These are phyloP conservation scores for Scutellaria minor DNA, from an alignment of 257 asterid species.

Conservation along the genomic window DNA sequence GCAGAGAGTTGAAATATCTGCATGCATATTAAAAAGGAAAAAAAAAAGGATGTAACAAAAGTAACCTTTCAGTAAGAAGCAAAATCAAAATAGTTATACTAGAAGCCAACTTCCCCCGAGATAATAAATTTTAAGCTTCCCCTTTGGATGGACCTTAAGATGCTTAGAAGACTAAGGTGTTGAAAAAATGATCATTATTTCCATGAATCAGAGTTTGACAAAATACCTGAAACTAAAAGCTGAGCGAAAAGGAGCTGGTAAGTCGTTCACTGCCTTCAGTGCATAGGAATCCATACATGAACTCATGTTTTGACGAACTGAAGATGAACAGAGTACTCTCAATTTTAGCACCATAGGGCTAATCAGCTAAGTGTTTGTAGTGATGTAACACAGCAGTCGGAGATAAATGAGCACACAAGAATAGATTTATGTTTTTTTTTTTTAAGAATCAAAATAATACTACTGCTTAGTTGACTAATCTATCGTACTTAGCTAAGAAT, in stretches of 20 bases:
- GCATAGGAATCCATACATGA: conserved; percentile 58
- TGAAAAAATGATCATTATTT: conserved; percentile 8
- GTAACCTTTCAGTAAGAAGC: conserved; percentile 3
- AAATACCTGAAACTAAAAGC: conserved; percentile 82
- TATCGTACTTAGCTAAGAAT: background rate
- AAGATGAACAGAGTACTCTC: conserved; percentile 27
- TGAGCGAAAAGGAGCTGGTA: conserved; percentile 76
- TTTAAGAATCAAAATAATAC: too few species aligned
- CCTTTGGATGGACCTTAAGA: background rate
- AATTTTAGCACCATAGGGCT: conserved; percentile 2
- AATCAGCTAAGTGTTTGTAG: background rate
- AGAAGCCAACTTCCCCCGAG: conserved; percentile 14
- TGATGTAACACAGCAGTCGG: conserved; percentile 2
- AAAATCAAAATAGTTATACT: conserved; percentile 22
- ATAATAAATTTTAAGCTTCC: conserved; percentile 13
- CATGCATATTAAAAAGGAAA: conserved; percentile 12
- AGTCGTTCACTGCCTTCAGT: conserved; percentile 74
- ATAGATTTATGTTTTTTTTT: background rate
- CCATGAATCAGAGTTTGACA: conserved; percentile 1
- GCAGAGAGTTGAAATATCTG: conserved; percentile 95
- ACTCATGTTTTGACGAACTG: conserved; percentile 37
- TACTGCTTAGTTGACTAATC: background rate
- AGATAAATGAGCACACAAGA: background rate
- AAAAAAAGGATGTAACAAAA: background rate
- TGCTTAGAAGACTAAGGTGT: conserved; percentile 12